These are phyloP conservation scores for Leucocoprinus leucothites DNA, from an alignment of 768 basidiomycete species.

Conservation along the genomic window DNA sequence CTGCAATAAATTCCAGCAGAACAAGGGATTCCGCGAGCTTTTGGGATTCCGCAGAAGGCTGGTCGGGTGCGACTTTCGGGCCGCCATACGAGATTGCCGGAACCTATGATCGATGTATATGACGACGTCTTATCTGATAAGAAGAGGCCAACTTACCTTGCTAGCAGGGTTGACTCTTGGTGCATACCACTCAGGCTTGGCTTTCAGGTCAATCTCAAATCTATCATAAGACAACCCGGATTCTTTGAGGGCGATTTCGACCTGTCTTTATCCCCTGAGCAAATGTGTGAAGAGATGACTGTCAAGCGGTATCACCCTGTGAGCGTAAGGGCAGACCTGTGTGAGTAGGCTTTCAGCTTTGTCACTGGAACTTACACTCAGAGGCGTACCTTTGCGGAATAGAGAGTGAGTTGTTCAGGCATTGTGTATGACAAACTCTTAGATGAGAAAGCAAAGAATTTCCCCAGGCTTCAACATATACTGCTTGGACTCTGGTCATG, in stretches of 20 bases:
- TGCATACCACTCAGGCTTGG: conserved; percentile 72
- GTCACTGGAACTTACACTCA: neutral
- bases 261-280: conserved; percentile 26
- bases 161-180: conserved; percentile 62
- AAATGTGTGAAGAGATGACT: neutral
- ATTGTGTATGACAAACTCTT: too few relatives aligned
- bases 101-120: conserved; percentile 31
- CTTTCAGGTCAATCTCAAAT: conserved; percentile 56
- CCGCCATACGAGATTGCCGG: conserved; percentile 64
- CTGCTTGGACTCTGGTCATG: too few relatives aligned
- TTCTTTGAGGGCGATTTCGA: conserved; percentile 61
- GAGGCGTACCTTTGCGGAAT: neutral
- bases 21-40: conserved; percentile 67
- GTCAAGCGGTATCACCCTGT: conserved; percentile 36
- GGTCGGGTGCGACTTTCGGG: conserved; percentile 48
- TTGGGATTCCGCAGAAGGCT: conserved; percentile 55
- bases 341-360: neutral
- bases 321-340: conserved; percentile 61
- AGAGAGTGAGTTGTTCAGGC: neutral
- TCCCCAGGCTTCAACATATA: too few relatives aligned
- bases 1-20: conserved; percentile 65
- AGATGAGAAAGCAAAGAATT: too few relatives aligned
- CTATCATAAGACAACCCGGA: conserved; percentile 43
- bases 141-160: conserved; percentile 44
- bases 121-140: neutral